A percentile compares a stretch with the other conserved stretches of the same genome.
Conservation (phyloP, 352 stramenopile genomes). For the Pythium dissotocum region DNA sequence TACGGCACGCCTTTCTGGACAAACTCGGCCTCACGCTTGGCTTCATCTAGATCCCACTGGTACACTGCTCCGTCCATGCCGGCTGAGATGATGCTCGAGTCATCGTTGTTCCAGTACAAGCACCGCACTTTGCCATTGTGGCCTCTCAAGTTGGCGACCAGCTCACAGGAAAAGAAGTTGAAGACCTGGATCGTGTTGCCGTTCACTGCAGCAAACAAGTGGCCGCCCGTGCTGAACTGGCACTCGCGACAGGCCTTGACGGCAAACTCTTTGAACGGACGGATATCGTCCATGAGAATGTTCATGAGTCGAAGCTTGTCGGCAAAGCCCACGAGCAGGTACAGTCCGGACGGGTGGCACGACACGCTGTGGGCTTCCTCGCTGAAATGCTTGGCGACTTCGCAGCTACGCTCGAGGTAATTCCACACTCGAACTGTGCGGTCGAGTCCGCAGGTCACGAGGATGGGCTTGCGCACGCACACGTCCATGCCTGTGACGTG, state of each 20-base stretch:
- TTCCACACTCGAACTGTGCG: slow-evolving; percentile 92
- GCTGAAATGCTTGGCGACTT: slow-evolving; percentile 87
- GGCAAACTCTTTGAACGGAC: slow-evolving; percentile 79
- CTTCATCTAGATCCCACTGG: slow-evolving; percentile 91
- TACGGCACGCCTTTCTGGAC: slow-evolving; percentile 93
- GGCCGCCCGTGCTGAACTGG: slow-evolving; percentile 84
- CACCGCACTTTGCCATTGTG: slow-evolving; percentile 93
- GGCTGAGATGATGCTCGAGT: slow-evolving; percentile 85
- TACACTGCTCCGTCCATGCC: slow-evolving; percentile 94
- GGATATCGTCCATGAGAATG: slow-evolving; percentile 92
- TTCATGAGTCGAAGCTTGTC: slow-evolving; percentile 91
- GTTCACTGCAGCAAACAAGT: slow-evolving; percentile 93
- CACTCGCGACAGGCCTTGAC: slow-evolving; percentile 85
- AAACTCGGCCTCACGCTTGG: slow-evolving; percentile 90
- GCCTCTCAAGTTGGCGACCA: slow-evolving; percentile 88
- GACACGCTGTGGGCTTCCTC: slow-evolving; percentile 90
- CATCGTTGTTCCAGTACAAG: slow-evolving; percentile 87
- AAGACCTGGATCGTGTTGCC: slow-evolving; percentile 93
- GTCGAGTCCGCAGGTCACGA: slow-evolving; percentile 90
- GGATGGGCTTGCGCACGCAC: slow-evolving; percentile 90
- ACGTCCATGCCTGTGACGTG: slow-evolving; percentile 91
- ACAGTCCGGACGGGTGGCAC: slow-evolving; percentile 90
- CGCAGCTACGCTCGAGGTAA: slow-evolving; percentile 87
- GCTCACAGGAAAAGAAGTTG: slow-evolving; percentile 90
- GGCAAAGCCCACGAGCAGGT: slow-evolving; percentile 89